Conservation (phyloP, 2,329 filamentous ascomycete species). For the Colletotrichum nymphaeae region DNA sequence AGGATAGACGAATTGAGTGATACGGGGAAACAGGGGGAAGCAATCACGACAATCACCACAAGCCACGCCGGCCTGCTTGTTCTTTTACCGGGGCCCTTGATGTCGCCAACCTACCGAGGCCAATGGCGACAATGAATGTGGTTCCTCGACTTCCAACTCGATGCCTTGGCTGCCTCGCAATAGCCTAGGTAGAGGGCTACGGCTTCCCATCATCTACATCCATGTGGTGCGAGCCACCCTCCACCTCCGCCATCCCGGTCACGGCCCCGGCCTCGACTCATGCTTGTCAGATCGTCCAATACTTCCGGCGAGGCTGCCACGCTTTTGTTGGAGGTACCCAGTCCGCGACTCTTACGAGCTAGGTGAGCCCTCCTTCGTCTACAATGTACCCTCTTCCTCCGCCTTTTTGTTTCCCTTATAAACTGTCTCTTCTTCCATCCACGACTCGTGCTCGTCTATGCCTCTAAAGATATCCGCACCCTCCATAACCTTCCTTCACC, state of each 20-base stretch:
- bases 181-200: neutral
- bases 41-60: neutral
- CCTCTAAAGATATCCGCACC: neutral
- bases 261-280: constrained; percentile 19
- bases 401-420: constrained; percentile 13
- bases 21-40: neutral
- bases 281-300: constrained; percentile 18
- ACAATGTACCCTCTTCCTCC: neutral
- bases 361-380: constrained; percentile 3
- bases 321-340: neutral
- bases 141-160: constrained; percentile 11
- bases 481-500: constrained; percentile 4
- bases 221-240: neutral
- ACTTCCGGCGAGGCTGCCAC: constrained; percentile 21
- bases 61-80: neutral
- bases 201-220: neutral
- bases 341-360: neutral
- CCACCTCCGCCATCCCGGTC: neutral
- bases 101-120: neutral
- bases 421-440: neutral
- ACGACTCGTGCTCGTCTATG: constrained; percentile 16
- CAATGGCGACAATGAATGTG: neutral
- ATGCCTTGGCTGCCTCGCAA: constrained; percentile 22
- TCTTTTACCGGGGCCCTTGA: neutral
- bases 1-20: neutral